Conservation (phyloP, 1,284 basidiomycete species). For the Austropuccinia psidii region DNA sequence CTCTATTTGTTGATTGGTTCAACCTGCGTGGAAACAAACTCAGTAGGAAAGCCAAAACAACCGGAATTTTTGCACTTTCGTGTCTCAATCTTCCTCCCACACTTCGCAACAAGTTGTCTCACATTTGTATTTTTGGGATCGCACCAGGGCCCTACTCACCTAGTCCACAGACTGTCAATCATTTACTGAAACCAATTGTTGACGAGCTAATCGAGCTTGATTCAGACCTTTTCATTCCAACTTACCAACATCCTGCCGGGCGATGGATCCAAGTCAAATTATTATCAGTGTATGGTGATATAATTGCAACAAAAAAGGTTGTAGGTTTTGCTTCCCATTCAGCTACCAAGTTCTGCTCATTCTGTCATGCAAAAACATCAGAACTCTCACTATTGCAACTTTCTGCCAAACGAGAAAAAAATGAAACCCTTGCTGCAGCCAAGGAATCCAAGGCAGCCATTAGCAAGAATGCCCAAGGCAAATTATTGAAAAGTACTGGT, state of each 20-base stretch:
- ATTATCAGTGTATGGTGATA: not conserved
- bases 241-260: not conserved
- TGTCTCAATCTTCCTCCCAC: constrained; percentile 14
- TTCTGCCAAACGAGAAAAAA: not conserved
- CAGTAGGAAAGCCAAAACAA: not conserved
- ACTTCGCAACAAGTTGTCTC: not conserved
- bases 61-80: not conserved
- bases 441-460: not conserved
- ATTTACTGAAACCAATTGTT: constrained; percentile 5
- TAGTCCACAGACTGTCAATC: not conserved
- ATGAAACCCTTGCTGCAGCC: not conserved
- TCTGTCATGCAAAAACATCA: not conserved
- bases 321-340: not conserved
- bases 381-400: not conserved
- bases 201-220: constrained; percentile 16
- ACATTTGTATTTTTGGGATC: not conserved
- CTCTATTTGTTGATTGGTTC: constrained; percentile 27
- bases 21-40: constrained; percentile 14
- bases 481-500: not conserved
- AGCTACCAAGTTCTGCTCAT: not conserved
- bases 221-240: not conserved
- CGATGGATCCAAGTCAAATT: not conserved
- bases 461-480: not conserved
- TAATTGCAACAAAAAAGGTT: constrained; percentile 3
- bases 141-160: not conserved